Percentiles rank a stretch among this genome's conserved stretches.
Conservation (phyloP, 257 asterid species). For the Anisodus acutangulus region DNA sequence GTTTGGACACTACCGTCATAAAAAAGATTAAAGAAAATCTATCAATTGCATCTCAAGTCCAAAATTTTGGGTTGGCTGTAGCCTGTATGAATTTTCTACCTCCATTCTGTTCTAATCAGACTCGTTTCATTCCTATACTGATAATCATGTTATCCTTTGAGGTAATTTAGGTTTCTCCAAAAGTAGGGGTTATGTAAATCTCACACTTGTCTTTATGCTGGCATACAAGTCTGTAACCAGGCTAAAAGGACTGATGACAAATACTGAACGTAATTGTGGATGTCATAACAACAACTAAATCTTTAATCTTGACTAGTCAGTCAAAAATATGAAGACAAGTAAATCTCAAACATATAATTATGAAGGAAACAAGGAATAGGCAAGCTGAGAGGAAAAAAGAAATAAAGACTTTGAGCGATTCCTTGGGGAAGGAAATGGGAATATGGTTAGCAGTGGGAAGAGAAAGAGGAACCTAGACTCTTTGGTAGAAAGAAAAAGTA, state of each 20-base stretch:
- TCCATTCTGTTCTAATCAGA: background rate
- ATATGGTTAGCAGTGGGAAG: background rate
- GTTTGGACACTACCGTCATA: background rate
- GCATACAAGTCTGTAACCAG: background rate
- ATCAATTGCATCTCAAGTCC: conserved; percentile 13
- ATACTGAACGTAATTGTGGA: background rate
- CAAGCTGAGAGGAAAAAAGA: background rate
- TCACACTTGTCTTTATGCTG: background rate
- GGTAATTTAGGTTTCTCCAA: background rate
- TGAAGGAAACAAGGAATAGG: background rate
- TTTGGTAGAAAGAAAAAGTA: background rate
- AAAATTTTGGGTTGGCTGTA: background rate
- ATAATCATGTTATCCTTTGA: background rate
- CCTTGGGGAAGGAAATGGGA: background rate
- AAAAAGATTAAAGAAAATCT: too few species aligned
- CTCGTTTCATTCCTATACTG: background rate
- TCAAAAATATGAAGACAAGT: background rate
- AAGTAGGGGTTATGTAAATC: background rate
- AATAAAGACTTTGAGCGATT: background rate
- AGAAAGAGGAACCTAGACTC: background rate
- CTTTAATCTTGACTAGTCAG: background rate
- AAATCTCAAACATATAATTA: background rate
- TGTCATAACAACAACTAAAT: background rate
- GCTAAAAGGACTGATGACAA: background rate
- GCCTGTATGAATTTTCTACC: background rate